Percentiles rank a stretch among this genome's conserved stretches.
Evolutionary conservation across 495 filamentous ascomycete species (phyloP).

Genomic region (Achaetomiella virescens): DNA sequence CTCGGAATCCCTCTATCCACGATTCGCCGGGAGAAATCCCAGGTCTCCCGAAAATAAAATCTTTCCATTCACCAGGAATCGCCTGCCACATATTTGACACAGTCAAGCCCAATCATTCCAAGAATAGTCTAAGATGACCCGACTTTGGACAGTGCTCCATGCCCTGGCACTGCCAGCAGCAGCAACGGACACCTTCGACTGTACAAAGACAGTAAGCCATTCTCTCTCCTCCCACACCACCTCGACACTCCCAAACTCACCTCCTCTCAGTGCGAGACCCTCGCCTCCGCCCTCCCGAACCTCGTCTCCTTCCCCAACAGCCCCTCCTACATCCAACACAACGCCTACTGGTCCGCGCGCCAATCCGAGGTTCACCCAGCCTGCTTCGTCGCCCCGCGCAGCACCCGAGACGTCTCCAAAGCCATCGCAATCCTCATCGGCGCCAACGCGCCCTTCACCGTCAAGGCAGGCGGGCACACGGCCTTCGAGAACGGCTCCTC

Average conservation of each 20-base stretch:
- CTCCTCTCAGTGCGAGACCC: conserved; percentile 12
- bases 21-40: too few relatives aligned
- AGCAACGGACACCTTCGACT: not conserved
- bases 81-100: not conserved
- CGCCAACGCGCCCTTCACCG: conserved; percentile 39
- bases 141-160: not conserved
- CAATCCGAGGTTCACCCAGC: conserved; percentile 28
- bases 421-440: conserved; percentile 29
- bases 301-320: conserved; percentile 19
- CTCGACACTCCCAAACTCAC: not conserved
- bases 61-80: too few relatives aligned
- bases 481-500: conserved; percentile 44
- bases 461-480: conserved; percentile 49
- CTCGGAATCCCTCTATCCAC: too few relatives aligned
- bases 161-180: not conserved
- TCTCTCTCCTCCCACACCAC: not conserved
- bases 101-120: not conserved
- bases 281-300: conserved; percentile 15
- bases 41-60: too few relatives aligned
- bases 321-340: conserved; percentile 12
- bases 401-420: conserved; percentile 33
- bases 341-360: conserved; percentile 48
- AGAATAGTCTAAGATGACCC: not conserved
- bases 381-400: conserved; percentile 40
- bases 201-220: not conserved